Conservation (phyloP, 768 basidiomycete genomes). For the Termitomyces bulborhizus region DNA sequence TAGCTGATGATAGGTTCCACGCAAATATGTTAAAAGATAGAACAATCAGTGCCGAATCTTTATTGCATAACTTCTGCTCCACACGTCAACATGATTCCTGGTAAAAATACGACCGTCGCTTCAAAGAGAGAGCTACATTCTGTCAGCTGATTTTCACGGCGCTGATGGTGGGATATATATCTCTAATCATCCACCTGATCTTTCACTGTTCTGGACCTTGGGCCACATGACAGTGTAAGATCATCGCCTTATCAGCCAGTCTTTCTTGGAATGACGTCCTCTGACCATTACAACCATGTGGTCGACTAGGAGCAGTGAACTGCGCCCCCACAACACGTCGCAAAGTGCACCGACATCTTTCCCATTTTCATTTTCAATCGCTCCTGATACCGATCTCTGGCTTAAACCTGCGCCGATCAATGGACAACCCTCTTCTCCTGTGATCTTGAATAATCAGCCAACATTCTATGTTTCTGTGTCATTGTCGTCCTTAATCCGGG, state of each 20-base stretch:
- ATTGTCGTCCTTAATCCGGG: constrained; percentile 11
- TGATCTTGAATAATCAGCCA: constrained; percentile 11
- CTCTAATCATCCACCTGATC: too few relatives aligned
- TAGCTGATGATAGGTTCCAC: too few relatives aligned
- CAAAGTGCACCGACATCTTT: constrained; percentile 11
- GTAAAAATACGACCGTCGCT: too few relatives aligned
- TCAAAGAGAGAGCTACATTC: too few relatives aligned
- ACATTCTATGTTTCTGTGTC: constrained; percentile 9
- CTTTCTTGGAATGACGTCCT: neutral
- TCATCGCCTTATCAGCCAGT: neutral
- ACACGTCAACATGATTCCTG: too few relatives aligned
- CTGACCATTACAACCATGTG: neutral
- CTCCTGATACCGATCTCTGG: constrained; percentile 16
- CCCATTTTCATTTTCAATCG: constrained; percentile 11
- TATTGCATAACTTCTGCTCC: too few relatives aligned
- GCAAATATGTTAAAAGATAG: too few relatives aligned
- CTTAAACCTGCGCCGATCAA: constrained; percentile 13
- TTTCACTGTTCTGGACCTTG: too few relatives aligned
- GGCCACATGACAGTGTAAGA: neutral
- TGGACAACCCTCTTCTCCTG: constrained; percentile 8
- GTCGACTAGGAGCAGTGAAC: neutral
- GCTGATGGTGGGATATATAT: too few relatives aligned
- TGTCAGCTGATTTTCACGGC: too few relatives aligned
- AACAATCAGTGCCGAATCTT: too few relatives aligned
- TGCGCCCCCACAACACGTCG: constrained; percentile 10